Evolutionary conservation across 179 eudicot genomes (phyloP).

Genomic region (Beta lomatogona): DNA sequence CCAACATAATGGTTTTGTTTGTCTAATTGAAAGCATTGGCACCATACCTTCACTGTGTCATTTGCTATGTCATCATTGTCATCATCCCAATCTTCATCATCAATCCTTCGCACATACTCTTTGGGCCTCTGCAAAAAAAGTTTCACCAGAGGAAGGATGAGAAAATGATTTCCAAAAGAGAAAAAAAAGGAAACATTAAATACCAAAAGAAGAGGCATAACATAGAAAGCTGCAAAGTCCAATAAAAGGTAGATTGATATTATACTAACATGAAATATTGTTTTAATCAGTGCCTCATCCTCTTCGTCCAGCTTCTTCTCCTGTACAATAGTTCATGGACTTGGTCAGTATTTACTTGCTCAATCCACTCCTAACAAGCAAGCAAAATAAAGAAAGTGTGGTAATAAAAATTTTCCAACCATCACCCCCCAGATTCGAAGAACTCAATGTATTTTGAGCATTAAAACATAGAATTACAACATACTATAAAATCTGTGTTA

Average conservation of each 20-base stretch:
- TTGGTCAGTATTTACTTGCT: conserved; percentile 10
- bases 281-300: conserved; percentile 85
- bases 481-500: too few species aligned
- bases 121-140: conserved; percentile 52
- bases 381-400: background rate
- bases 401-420: background rate
- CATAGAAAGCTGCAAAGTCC: background rate
- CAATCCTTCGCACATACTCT: conserved; percentile 50
- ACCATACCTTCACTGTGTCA: conserved; percentile 47
- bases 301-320: conserved; percentile 75
- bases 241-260: background rate
- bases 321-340: conserved; percentile 31
- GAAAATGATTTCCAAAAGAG: background rate
- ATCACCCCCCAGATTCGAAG: background rate
- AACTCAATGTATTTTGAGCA: background rate
- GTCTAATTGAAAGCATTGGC: background rate
- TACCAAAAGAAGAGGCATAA: conserved; percentile 1
- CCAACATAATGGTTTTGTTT: background rate
- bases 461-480: background rate
- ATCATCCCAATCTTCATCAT: conserved; percentile 73
- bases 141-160: conserved; percentile 11
- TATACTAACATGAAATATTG: conserved; percentile 60
- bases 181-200: conserved; percentile 1
- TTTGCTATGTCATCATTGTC: conserved; percentile 42
- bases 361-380: background rate